Evolutionary conservation across 139 green algal genomes (phyloP), one percentile per base, ranked within the genome.

Genomic region (Axilococcus clingmanii): DNA sequence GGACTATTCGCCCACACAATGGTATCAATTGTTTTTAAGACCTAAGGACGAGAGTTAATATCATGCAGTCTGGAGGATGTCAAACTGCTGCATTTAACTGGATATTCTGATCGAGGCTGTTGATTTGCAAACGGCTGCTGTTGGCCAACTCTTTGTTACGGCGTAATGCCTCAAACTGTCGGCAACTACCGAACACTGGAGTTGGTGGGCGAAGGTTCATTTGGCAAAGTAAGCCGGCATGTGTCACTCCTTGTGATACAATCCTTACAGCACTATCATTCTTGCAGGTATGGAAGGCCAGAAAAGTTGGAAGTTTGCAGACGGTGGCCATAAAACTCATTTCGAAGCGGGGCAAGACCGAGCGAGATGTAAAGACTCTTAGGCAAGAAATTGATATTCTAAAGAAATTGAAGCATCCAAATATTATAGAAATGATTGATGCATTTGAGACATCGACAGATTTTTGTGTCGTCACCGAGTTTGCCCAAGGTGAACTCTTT

Each of bases 281-380:
- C 12, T 6, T 60, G 25, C 76, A 94, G 86, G 86, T 96, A 19
- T 97, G 94, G 69, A 97, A 96, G 55, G 91, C 83, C 2, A 68
- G 91, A 7, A 62, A 84, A 9, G 80, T 82, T 38, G 87, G 77
- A 61, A 94, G 80, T 0, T 77, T 89, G n/a, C 84, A 93, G 61
- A 95, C 88, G n/a, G 83, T 76, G 16, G 92, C 92, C 3, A 88
- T 99, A 72, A 99, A 99, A 61, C 96, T 99, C 60, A 98, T 99
- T 40, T 71, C 85, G 33, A 99, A 99, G 72, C 73, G 87, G 44
- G 89, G 85, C 30, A 96, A 95, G 63, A 84, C 69, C 23, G 79
- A 91, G 38, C 88, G 88, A 58, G 92, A 99, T 53, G 79, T 97
- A 30, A 68, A 67, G 17, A 91, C 85, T 62, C 69, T 99, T 61